phyloP scores from a whole-genome alignment of 768 basidiomycete species.

The Kwoniella europaea region DNA sequence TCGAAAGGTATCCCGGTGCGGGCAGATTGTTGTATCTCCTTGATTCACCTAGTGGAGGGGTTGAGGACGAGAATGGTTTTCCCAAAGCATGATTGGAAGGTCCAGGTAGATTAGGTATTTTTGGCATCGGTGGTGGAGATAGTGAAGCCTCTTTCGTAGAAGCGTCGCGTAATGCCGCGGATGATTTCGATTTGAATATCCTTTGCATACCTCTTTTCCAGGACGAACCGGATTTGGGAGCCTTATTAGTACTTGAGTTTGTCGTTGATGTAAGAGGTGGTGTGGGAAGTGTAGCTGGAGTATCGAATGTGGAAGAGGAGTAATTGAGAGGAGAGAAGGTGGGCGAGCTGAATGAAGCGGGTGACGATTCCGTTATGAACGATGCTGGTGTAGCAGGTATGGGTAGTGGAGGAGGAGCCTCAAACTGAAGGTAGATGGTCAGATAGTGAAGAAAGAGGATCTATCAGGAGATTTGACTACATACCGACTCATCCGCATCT shows the following conservation, averaged over 20 bases:
- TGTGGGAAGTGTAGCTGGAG: constrained; percentile 8
- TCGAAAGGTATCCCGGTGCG: constrained; percentile 17
- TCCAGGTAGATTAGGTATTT: constrained; percentile 24
- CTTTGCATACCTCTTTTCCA: constrained; percentile 49
- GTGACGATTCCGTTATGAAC: constrained; percentile 31
- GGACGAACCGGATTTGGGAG: constrained; percentile 28
- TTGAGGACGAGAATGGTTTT: constrained; percentile 50
- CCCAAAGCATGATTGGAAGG: constrained; percentile 24
- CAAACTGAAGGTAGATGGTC: constrained; percentile 19
- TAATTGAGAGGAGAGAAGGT: constrained; percentile 28
- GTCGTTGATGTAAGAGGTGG: background rate
- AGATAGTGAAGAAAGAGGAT: background rate
- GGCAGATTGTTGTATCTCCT: constrained; percentile 18
- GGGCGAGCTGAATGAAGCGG: constrained; percentile 22
- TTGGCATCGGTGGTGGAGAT: constrained; percentile 28
- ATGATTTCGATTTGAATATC: constrained; percentile 52
- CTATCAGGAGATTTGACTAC: background rate
- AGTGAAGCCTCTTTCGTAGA: constrained; percentile 17
- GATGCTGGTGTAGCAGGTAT: constrained; percentile 45
- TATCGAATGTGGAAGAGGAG: constrained; percentile 25
- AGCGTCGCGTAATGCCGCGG: constrained; percentile 41
- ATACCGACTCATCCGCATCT: constrained; percentile 39
- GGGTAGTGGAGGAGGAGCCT: constrained; percentile 33
- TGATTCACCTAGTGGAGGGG: constrained; percentile 40
- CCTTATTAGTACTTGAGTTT: constrained; percentile 5